These are phyloP conservation scores for Clavispora vitiphila DNA, from an alignment of 805 yeast species.

Conservation along the genomic window DNA sequence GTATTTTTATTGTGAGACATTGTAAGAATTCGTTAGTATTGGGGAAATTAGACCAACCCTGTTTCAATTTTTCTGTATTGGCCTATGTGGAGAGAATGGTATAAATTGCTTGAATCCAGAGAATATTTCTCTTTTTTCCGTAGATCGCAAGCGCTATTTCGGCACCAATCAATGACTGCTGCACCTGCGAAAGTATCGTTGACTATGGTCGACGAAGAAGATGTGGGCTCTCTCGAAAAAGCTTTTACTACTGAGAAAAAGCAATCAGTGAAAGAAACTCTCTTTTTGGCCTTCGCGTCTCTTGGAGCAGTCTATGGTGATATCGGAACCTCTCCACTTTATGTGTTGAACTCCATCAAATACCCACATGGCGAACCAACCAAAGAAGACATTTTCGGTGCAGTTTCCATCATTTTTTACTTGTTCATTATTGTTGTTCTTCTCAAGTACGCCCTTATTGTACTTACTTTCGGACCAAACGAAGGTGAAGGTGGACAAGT, in stretches of 20 bases:
- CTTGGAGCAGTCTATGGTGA: slow-evolving; percentile 65
- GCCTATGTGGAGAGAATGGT: no score
- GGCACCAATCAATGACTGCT: neutral
- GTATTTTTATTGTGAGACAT: neutral
- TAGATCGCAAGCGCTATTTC: neutral
- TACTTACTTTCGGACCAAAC: slow-evolving; percentile 48
- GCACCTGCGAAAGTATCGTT: neutral
- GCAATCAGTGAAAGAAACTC: slow-evolving; percentile 18
- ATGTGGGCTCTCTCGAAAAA: neutral
- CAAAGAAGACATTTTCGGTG: slow-evolving; percentile 43
- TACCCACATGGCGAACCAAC: slow-evolving; percentile 27
- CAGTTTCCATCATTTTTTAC: slow-evolving; percentile 51
- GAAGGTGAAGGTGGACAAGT: slow-evolving; percentile 62
- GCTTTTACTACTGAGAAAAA: neutral
- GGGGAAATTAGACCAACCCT: neutral
- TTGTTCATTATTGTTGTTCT: slow-evolving; percentile 49
- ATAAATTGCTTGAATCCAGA: neutral
- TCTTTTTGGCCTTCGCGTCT: slow-evolving; percentile 37
- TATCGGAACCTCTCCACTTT: slow-evolving; percentile 58
- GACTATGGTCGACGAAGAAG: neutral
- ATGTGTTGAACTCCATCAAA: slow-evolving; percentile 36
- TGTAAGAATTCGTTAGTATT: neutral
- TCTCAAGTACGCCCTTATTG: slow-evolving; percentile 46
- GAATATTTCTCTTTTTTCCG: neutral
- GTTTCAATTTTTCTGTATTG: no score